These are phyloP conservation scores for Ulota crispa DNA, from an alignment of 225 moss, liverwort and hornwort genomes.

Conservation along the genomic window DNA sequence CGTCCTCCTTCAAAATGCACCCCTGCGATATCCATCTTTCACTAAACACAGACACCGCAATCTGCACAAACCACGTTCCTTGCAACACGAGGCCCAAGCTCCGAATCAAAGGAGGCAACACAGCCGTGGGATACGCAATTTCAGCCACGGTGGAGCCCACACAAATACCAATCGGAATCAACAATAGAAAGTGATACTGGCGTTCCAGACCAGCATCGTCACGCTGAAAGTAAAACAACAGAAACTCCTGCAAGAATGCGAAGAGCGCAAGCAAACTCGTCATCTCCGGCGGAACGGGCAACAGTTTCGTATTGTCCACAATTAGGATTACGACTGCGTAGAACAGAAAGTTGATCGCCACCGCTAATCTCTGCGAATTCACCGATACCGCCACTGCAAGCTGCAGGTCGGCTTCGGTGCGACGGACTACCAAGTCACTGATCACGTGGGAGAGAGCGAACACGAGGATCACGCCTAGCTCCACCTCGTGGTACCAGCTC, in stretches of 20 bases:
- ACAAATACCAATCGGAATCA: conserved; percentile 80
- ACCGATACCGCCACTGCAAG: conserved; percentile 67
- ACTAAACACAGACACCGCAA: conserved; percentile 67
- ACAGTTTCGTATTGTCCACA: conserved; percentile 53
- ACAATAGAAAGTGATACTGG: conserved; percentile 74
- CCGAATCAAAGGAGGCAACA: conserved; percentile 60
- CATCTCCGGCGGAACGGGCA: conserved; percentile 71
- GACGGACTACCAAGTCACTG: conserved; percentile 44
- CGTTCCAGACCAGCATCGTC: conserved; percentile 52
- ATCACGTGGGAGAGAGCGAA: conserved; percentile 71
- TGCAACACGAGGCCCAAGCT: conserved; percentile 83
- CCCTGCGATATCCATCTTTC: conserved; percentile 70
- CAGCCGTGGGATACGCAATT: conserved; percentile 61
- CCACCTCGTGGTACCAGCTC: conserved; percentile 35
- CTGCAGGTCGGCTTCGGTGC: conserved; percentile 28
- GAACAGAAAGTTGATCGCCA: conserved; percentile 66
- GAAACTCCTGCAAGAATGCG: conserved; percentile 79
- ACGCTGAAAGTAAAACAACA: conserved; percentile 68
- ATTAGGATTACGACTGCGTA: conserved; percentile 68
- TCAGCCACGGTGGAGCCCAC: conserved; percentile 56
- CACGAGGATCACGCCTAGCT: conserved; percentile 44
- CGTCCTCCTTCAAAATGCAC: conserved; percentile 59
- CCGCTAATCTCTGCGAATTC: conserved; percentile 71
- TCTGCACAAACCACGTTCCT: conserved; percentile 93
- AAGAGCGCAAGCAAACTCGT: conserved; percentile 63